Base-by-base conservation (phyloP, 306 rosid species). In the Gleditsia sinensis region DNA sequence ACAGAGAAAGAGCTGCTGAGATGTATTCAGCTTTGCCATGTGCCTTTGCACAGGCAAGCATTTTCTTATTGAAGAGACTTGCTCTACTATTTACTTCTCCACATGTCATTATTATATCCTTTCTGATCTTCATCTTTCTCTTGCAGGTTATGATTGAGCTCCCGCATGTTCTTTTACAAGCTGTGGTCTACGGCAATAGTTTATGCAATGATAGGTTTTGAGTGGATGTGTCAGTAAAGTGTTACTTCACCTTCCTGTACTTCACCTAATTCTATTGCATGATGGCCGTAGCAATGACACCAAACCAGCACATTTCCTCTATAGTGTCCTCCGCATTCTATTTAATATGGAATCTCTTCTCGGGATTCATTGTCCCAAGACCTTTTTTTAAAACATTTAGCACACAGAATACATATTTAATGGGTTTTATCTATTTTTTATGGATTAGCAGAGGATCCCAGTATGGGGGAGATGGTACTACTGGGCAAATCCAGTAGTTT, bases 221-320 rank as follows among this genome's bases (percentile, higher is more conserved):
- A 87, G 39, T 87, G 89, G 89, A 80, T n/a, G 74, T 28, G 56
- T 72, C 0, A 11, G 78, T 24, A 84, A 87, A 40, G 67, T 87
- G 59, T 72, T 82, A 71, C n/a, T 80, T 85, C 82, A 74, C 84
- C 67, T 84, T 84, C 59, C 50, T 87, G 33, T 80, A 76, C 83
- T 87, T 82, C 84, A 87, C 89, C 68, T 87, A 40, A n/a, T n/a
- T n/a, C 86, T 87, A 75, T 53, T 89, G 91, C 77, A 87, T 87
- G 91, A 87, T 87, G 91, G 39, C 79, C 8, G 84, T 85, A 14
- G 87, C 84, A 23, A 19, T 82, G 79, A 82, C 91, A 39, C 91
- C 91, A 36, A 84, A 85, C 79, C 85, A 78, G 36, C 84, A 82
- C 69, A 75, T 87, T 30, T 77, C 91, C 20, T 19, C 81, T 10